Base-by-base conservation (phyloP, 306 rosid genomes). In the Gynostemma pentaphyllum region DNA sequence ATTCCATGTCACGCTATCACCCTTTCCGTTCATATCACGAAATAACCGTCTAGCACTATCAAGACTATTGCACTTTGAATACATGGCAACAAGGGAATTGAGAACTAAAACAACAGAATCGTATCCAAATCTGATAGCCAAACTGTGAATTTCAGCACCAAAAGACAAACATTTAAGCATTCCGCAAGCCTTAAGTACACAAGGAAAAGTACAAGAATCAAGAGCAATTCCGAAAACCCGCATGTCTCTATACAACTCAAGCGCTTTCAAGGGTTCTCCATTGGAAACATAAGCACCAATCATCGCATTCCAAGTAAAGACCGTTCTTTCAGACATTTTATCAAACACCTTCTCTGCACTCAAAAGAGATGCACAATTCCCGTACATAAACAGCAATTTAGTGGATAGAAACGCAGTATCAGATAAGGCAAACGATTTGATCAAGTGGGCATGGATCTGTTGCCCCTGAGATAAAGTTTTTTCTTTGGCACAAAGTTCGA, bases 291-390 rank as follows among this genome's bases (percentile, higher is more conserved):
- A 82, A n/a, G 95, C 88, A 13, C 85, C 87, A 59, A 82, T 59
- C 82, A 87, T 80, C 9, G 87, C 91, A 65, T 87, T 87, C 88
- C 91, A 87, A 9, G 91, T 78, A 61, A 80, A 87, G 76, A 82
- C 68, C 0, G 88, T 84, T 73, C 85, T 79, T 0, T 69, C 61
- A 39, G 34, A 39, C 88, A 87, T 82, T 80, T 19, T 44, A 66
- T 70, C 91, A 50, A 87, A 87, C 84, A 82, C 30, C 63, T 75
- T 80, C 64, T 71, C 45, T 27, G 95, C 91, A 3, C 67, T 37
- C 42, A 9, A 37, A 44, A 72, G 67, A 1, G 87, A 70, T 32
- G 84, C 82, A 39, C 91, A 87, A 22, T 76, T 84, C 0, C 82
- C 91, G 23, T 87, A 87, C 91, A 82, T 60, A 12, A 65, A 78